Evolutionary conservation across 805 yeast genomes (phyloP), one percentile per base, ranked within the genome.

Genomic region (Metschnikowia corniflorae): DNA sequence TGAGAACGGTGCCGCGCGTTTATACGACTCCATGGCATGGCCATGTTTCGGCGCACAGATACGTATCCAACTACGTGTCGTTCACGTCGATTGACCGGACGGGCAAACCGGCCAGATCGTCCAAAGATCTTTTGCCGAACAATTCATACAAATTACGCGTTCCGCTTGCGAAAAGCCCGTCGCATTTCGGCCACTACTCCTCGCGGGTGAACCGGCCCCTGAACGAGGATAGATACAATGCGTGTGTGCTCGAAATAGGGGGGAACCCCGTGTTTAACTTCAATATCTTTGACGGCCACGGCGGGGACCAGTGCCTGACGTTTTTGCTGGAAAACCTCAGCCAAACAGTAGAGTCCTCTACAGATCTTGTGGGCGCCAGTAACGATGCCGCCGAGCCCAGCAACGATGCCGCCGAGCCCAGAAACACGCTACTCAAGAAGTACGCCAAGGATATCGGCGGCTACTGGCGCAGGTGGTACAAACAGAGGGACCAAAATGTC

Each of bases 251-350:
- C 25, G 61, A 67, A 16, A 24, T 64, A 8, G 37, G 47, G 9
- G 44, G 37, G 18, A 18, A 21, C 4, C 49, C 53, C 8, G 52
- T 63, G 14, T 84, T 91, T 62, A 78, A 77, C 47, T 80, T 86
- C 51, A 77, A 78, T 30, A 73, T 93, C 2, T 88, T 85, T 58
- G 98, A 93, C 61, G 98, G 98, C 7, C 98, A 93, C 61, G 98
- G 97, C 6, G 95, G 96, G 16, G 71, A 69, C 16, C 80, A 80
- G 36, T 86, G 95, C 50, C 71, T 88, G 30, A 70, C 66, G 16
- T 83, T 73, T 51, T 64, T 89, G 9, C 62, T 70, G 15, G 59
- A 68, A 3, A 65, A 78, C 37, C 65, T 93, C 20, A 47, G 78
- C 70, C 37, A 55, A 53, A 46, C 70, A 58, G 50, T 75, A 75